These are phyloP conservation scores for Kazachstania taianensis DNA, from an alignment of 805 yeast species.

Conservation along the genomic window DNA sequence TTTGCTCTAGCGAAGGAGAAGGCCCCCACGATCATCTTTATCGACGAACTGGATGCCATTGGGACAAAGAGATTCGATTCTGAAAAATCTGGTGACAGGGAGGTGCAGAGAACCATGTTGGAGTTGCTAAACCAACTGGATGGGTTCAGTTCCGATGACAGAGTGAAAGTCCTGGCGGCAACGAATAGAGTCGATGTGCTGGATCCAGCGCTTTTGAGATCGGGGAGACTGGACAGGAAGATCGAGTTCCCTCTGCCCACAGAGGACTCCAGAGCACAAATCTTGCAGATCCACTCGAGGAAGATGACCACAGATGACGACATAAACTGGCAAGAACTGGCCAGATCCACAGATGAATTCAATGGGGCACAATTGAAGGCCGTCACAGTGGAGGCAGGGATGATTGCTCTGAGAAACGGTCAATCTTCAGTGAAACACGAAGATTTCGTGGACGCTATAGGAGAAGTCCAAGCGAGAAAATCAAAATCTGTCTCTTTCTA, in stretches of 20 bases:
- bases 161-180: constrained; percentile 96
- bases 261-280: constrained; percentile 95
- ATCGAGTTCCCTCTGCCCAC: constrained; percentile 97
- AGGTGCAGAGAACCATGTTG: constrained; percentile 98
- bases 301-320: constrained; percentile 88
- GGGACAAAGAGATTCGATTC: constrained; percentile 98
- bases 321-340: constrained; percentile 96
- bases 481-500: constrained; percentile 91
- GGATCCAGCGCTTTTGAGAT: constrained; percentile 96
- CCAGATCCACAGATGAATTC: constrained; percentile 95
- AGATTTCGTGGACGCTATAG: constrained; percentile 95
- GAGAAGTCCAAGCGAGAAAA: constrained; percentile 97
- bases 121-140: constrained; percentile 94
- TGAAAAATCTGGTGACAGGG: constrained; percentile 95
- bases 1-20: constrained; percentile 95
- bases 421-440: constrained; percentile 88
- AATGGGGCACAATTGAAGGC: constrained; percentile 99
- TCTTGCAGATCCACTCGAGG: constrained; percentile 92
- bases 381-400: constrained; percentile 98
- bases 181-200: constrained; percentile 95
- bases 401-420: constrained; percentile 96
- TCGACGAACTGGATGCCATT: constrained; percentile 97
- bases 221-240: constrained; percentile 95
- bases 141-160: constrained; percentile 94
- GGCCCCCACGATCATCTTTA: constrained; percentile 95